These are phyloP conservation scores for Calonectria henricotiae DNA, from an alignment of 2,329 filamentous ascomycete species.

Conservation along the genomic window DNA sequence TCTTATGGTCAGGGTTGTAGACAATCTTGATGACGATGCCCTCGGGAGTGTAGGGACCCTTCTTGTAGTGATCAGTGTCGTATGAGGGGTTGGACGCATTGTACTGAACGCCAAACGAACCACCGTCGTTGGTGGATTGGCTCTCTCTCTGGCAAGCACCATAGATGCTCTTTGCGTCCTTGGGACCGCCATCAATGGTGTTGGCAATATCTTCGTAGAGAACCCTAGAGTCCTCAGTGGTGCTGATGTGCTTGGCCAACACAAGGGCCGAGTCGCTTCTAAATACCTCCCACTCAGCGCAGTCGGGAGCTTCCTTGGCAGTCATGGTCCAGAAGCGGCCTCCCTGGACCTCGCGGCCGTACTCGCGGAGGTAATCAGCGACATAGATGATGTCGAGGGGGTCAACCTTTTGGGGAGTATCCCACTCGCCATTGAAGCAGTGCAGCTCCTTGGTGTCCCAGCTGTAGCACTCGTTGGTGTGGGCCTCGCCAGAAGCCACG, in stretches of 20 bases:
- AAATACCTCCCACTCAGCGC: constrained; percentile 49
- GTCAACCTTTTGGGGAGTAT: constrained; percentile 42
- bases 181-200: constrained; percentile 51
- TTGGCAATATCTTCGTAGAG: constrained; percentile 51
- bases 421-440: constrained; percentile 45
- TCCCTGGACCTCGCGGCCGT: constrained; percentile 27
- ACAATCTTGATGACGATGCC: constrained; percentile 54
- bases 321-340: constrained; percentile 44
- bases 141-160: constrained; percentile 36
- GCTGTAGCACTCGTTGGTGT: constrained; percentile 29
- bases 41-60: constrained; percentile 41
- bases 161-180: constrained; percentile 53
- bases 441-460: constrained; percentile 28
- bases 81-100: constrained; percentile 42
- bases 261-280: constrained; percentile 43
- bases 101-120: constrained; percentile 41
- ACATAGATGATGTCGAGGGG: constrained; percentile 43
- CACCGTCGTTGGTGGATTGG: constrained; percentile 51
- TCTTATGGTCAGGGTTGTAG: constrained; percentile 6
- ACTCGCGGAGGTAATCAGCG: constrained; percentile 38
- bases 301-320: constrained; percentile 40
- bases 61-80: constrained; percentile 44
- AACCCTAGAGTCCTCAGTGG: constrained; percentile 42
- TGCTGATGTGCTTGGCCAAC: constrained; percentile 51
- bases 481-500: neutral